Base-by-base conservation (phyloP, 169 alveolate species). In the Cryptosporidium viatorum region DNA sequence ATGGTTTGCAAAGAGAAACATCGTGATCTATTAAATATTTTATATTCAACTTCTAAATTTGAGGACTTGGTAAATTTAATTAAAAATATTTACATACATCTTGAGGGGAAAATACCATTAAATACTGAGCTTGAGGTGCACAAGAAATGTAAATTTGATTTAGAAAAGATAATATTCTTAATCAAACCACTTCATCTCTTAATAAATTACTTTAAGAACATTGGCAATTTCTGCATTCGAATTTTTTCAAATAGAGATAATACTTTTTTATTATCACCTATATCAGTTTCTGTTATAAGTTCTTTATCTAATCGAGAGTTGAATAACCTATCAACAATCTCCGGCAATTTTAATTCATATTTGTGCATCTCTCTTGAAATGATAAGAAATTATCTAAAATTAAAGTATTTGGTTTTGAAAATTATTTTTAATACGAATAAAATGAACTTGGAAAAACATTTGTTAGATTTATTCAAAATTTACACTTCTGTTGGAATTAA, bases 211-310 rank as follows among this genome's bases (percentile, higher is more conserved):
- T 52, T 73, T 16, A 73, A 21, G 10, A 9, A 31, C 16, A 37
- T 35, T 10, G 43, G 71, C 3, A 73, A 21, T 8, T 73, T 35
- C 37, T 73, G 71, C 16, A 73, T 73, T 31, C 86, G 68, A 51
- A 52, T 73, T 26, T 55, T 73, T 31, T 52, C 70, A 31, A 29
- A 73, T 37, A 41, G 35, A 37, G 33, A 59, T 35, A 58, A 33
- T 5, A 39, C 43, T 26, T 52, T 73, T n/a, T 2, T 73, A 55
- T 51, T 73, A 29, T 73, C 86, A 21, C 86, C 86, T 58, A 73
- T 55, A 37, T 73, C 86, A 16, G 31, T 73, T 73, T 73, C 86
- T 10, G 45, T 39, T 31, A 59, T 73, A 18, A 50, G 70, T n/a
- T 33, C 21, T 33, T 16, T 73, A 33, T 8, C 39, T 0, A 69